Conservation (phyloP, 495 filamentous ascomycete species). For the Aspergillus ellipticus region DNA sequence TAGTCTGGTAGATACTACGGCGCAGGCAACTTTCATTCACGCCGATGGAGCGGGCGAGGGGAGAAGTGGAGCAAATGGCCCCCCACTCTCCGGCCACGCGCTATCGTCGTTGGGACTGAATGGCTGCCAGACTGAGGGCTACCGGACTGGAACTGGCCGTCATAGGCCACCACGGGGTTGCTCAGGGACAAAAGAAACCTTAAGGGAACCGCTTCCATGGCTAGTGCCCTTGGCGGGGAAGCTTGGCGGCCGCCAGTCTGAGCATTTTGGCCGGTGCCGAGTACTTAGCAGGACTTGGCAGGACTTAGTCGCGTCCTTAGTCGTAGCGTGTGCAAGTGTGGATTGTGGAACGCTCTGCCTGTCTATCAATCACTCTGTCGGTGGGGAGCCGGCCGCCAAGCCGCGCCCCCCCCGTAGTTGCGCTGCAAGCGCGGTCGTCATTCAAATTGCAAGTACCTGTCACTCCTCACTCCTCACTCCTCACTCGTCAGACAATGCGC, state of each 20-base stretch:
- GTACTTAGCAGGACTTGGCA: background rate
- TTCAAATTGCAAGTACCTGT: no score
- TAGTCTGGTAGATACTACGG: background rate
- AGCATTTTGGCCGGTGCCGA: background rate
- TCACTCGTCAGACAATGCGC: no score
- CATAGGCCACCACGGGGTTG: background rate
- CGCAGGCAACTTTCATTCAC: background rate
- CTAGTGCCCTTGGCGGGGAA: conserved; percentile 14
- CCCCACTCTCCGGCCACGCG: conserved; percentile 13
- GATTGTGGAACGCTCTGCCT: no score
- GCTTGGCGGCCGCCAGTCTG: conserved; percentile 7
- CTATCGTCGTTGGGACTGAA: conserved; percentile 5
- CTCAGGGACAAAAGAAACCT: background rate
- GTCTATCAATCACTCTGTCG: no score
- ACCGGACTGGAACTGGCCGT: background rate
- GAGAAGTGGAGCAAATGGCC: background rate
- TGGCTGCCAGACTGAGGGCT: background rate
- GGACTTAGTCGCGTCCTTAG: no score
- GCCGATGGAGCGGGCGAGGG: background rate
- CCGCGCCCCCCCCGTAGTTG: no score
- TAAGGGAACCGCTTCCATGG: conserved; percentile 1
- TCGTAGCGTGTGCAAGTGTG: no score
- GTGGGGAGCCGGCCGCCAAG: no score
- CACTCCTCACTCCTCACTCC: no score
- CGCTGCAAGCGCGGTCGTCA: no score